Evolutionary conservation across 2,329 filamentous ascomycete genomes (phyloP), one percentile per base, ranked within the genome.

Genomic region (Fusarium circinatum): DNA sequence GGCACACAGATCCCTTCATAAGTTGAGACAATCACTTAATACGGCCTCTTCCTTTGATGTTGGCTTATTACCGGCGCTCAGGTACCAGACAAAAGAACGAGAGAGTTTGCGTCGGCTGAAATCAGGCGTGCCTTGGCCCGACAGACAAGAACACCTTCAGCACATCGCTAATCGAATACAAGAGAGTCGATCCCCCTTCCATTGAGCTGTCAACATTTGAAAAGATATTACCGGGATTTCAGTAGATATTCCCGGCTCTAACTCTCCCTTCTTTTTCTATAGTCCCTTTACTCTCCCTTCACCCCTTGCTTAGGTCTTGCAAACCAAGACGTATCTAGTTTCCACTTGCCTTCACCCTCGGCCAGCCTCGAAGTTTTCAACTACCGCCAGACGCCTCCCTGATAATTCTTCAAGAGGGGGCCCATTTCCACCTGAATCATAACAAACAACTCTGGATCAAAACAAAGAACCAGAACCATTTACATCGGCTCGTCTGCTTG

Each of bases 1-100:
- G 76, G 78, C 78, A 83, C 81, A 81, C 80, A 80, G 79, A 78
- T 73, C 79, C 78, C 72, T 75, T 76, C 65, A 70, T 67, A 75
- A 55, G 66, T 77, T 76, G 64, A 82, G 77, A 82, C 79, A 82
- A 79, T 82, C 77, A 75, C 71, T 79, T 77, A 73, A 65, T 65
- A 45, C 74, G 51, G 76, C 67, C 70, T 75, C 68, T 72, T 77
- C 69, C 71, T 76, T 69, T 75, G 74, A 75, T 71, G 68, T 56
- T 66, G 57, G 62, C 54, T 68, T 74, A 76, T 78, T 75, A 78
- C 67, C 73, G 71, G 74, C 75, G 79, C 75, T 77, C 76, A 80
- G 79, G 77, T 78, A 79, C 79, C 75, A 68, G 55, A 61, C 62
- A 71, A 68, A 71, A 75, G 65, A 75, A 79, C 74, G 80, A 79